Evolutionary conservation across 768 basidiomycete species (phyloP).

Genomic region (Auriscalpium microsporum): DNA sequence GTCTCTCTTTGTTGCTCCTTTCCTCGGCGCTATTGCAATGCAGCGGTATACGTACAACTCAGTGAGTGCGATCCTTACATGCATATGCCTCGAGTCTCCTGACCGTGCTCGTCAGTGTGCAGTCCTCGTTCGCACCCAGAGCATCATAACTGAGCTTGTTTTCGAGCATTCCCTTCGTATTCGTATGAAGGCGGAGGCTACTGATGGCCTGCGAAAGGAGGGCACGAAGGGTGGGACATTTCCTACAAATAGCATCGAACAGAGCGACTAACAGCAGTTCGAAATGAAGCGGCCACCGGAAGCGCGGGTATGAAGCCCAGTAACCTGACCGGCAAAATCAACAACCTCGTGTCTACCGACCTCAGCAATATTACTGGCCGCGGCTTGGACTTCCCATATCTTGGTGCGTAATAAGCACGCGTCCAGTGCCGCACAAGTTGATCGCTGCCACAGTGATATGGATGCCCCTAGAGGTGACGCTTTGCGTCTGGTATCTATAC

Average conservation of each 20-base stretch:
- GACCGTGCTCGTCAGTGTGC: slow-evolving; percentile 19
- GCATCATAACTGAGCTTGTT: slow-evolving; percentile 43
- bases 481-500: slow-evolving; percentile 37
- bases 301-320: slow-evolving; percentile 14
- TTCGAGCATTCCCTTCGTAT: slow-evolving; percentile 50
- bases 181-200: slow-evolving; percentile 36
- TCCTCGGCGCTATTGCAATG: slow-evolving; percentile 32
- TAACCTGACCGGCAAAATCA: slow-evolving; percentile 67
- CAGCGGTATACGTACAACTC: slow-evolving; percentile 45
- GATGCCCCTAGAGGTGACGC: slow-evolving; percentile 31
- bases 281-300: neutral
- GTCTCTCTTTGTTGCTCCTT: slow-evolving; percentile 41
- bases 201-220: neutral
- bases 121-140: slow-evolving; percentile 32
- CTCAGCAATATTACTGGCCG: slow-evolving; percentile 23
- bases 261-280: neutral
- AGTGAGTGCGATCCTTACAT: slow-evolving; percentile 9
- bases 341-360: slow-evolving; percentile 69
- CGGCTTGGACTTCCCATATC: slow-evolving; percentile 16
- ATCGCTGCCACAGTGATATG: slow-evolving; percentile 21
- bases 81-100: neutral
- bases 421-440: no score
- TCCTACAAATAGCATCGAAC: neutral
- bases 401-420: slow-evolving; percentile 2
- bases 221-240: neutral